Base-by-base conservation (phyloP, 331 rosid genomes). In the Malus hybrid region DNA sequence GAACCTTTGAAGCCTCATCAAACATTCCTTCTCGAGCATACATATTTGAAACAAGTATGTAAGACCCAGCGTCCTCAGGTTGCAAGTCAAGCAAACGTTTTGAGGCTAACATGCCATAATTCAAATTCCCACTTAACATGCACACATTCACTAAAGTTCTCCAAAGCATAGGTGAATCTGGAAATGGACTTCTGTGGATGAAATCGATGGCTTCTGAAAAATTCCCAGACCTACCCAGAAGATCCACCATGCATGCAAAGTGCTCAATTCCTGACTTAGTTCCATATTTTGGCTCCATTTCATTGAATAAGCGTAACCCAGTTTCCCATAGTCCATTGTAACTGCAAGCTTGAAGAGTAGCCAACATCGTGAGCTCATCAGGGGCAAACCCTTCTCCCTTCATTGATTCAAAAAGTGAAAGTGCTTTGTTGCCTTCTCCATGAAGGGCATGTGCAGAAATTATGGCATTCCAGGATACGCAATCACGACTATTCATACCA, bases 331-430 rank as follows among this genome's bases (percentile, higher is more conserved):
- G 72, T 69, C 90, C 81, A n/a, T 83, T 73, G 62, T 81, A 82
- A 77, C 80, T 76, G 81, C 86, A 86, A 71, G 88, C 86, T 79
- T 84, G 88, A 79, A 86, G 86, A 42, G 84, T 73, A 62, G 88
- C 73, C 85, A 86, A 77, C 6, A 77, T 10, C 14, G 90, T 81
- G 68, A 86, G 67, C 74, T 73, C 83, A 77, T 84, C 86, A 29
- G 91, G 86, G 70, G 65, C 22, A 75, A 79, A 85, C 44, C 89
- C 87, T 64, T 79, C 74, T 68, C 71, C 73, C 79, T 74, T 81
- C 91, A 81, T 85, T 22, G 75, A 73, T 60, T 79, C 79, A 69
- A 87, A 85, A 32, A 81, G 81, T 10, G 28, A 70, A 77, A 85
- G 78, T 29, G 67, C 82, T 54, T 75, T 81, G 75, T 44, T 69